phyloP scores from a whole-genome alignment of 139 green algal species.

The Chlamydomonas applanata region DNA sequence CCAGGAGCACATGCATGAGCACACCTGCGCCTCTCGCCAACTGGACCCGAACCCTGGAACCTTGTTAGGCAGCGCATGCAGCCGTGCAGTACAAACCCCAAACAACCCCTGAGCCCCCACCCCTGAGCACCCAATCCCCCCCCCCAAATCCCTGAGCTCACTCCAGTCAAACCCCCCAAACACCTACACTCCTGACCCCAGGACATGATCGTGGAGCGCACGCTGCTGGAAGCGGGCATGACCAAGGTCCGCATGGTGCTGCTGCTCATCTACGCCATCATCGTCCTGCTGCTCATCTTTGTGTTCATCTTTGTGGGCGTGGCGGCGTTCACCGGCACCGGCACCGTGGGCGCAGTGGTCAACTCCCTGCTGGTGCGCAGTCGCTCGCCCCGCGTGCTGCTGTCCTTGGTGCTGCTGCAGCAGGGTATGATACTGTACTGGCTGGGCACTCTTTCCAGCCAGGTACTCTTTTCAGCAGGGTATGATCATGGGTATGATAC shows the following conservation, averaged over 20 bases:
- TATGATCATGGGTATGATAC: no score
- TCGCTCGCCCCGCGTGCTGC: no score
- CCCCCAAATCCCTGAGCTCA: not conserved
- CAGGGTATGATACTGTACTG: no score
- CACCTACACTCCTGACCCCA: slow-evolving; percentile 4
- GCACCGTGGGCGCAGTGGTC: slow-evolving; percentile 35
- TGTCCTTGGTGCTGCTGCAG: not conserved
- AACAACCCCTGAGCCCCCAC: no score
- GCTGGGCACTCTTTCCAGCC: no score
- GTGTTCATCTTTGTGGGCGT: slow-evolving; percentile 50
- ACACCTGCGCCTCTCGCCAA: no score
- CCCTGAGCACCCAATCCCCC: no score
- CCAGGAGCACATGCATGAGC: no score
- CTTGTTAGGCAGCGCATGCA: no score
- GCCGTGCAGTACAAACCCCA: no score
- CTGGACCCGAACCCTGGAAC: no score
- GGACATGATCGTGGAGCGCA: slow-evolving; percentile 22
- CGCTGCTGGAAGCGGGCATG: slow-evolving; percentile 28
- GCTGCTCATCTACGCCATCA: slow-evolving; percentile 35
- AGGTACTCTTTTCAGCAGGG: no score
- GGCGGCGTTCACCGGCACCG: slow-evolving; percentile 38
- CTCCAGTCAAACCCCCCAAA: not conserved
- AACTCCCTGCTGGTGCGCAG: slow-evolving; percentile 34
- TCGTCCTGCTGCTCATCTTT: slow-evolving; percentile 41
- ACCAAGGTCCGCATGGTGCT: slow-evolving; percentile 31